Evolutionary conservation across 164 flowering plant species (phyloP).

Genomic region (Chimonanthus praecox): DNA sequence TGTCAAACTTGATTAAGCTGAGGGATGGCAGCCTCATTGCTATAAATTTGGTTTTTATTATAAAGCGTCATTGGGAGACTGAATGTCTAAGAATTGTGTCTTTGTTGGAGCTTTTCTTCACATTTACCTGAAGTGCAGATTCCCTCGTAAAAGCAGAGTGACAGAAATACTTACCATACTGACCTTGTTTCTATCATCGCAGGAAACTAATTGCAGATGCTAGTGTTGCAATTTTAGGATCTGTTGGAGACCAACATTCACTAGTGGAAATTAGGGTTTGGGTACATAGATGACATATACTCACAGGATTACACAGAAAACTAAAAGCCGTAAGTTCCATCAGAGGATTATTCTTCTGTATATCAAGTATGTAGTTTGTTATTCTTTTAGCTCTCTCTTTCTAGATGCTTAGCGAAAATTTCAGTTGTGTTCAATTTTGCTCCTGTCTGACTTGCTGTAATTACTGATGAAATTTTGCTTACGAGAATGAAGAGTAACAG

Average conservation of each 20-base stretch:
- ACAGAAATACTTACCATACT: not conserved
- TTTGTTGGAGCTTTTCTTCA: not conserved
- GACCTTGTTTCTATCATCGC: not conserved
- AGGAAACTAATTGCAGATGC: not conserved
- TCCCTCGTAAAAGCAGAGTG: not conserved
- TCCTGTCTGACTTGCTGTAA: not conserved
- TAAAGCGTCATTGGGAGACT: not conserved
- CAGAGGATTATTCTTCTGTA: not conserved
- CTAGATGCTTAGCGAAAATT: too few species aligned
- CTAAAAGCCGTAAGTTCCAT: not conserved
- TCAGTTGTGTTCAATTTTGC: not conserved
- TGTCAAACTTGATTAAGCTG: slow-evolving; percentile 23
- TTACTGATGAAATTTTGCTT: not conserved
- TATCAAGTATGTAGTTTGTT: not conserved
- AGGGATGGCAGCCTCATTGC: not conserved
- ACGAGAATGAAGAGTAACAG: too few species aligned
- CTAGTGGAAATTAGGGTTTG: not conserved
- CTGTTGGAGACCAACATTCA: not conserved
- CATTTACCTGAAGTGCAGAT: not conserved
- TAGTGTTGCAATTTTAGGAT: not conserved
- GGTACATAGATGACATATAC: not conserved
- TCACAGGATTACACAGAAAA: not conserved
- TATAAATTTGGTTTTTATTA: not conserved
- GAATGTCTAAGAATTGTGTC: not conserved
- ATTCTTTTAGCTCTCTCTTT: not conserved